Conservation (phyloP, 2,329 filamentous ascomycete species). For the Trichoderma sp. region DNA sequence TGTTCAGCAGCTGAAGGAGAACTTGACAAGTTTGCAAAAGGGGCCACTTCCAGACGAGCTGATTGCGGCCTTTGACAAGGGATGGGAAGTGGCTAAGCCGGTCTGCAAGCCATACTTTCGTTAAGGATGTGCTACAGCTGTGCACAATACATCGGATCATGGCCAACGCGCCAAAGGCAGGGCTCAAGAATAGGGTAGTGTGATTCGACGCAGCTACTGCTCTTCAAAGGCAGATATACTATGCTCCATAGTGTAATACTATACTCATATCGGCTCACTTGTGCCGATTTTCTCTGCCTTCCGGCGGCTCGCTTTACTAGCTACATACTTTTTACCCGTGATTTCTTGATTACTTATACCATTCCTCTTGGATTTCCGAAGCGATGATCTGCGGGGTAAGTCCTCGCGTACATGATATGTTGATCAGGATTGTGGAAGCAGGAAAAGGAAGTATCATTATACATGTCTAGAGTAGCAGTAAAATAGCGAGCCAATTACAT, state of each 20-base stretch:
- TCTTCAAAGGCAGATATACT: background rate
- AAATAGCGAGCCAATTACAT: background rate
- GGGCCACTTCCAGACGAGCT: constrained; percentile 24
- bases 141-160: background rate
- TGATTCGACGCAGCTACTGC: background rate
- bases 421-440: background rate
- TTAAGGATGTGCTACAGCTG: background rate
- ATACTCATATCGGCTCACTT: background rate
- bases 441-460: background rate
- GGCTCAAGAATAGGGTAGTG: background rate
- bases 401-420: background rate
- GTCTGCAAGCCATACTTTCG: constrained; percentile 20
- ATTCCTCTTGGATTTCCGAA: background rate
- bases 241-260: background rate
- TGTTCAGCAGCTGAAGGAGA: constrained; percentile 14
- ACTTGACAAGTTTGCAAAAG: constrained; percentile 21
- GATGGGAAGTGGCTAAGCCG: constrained; percentile 17
- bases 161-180: background rate
- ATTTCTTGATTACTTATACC: background rate
- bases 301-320: background rate
- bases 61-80: constrained; percentile 20
- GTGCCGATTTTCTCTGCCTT: background rate
- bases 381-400: constrained; percentile 3
- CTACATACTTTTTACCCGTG: background rate
- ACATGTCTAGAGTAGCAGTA: background rate